Evolutionary conservation across 78 protist species (phyloP), one percentile per base, ranked within the genome.

Genomic region (Dictyostelium capitatum): DNA sequence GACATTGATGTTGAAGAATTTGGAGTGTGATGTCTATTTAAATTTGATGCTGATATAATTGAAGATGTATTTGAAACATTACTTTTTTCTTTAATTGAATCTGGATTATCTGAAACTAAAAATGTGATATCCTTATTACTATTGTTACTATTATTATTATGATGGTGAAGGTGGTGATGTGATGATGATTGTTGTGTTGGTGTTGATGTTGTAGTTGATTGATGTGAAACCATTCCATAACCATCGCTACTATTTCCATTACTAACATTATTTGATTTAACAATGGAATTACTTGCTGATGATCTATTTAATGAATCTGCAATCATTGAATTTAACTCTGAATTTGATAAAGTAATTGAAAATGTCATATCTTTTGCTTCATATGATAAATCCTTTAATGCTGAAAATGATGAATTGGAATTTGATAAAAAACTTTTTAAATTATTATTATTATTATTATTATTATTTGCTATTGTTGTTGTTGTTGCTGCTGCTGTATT

Each of bases 41-140:
- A 65, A 50, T 56, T 83, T 43, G 91, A 85, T 0, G 93, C 50
- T 0, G 84, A 73, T n/a, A 79, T 32, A 14, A 43, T 46, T 11
- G 93, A 74, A 0, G 93, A 83, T 7, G 91, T 41, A 56, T 69
- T 74, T 12, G 93, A 87, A 20, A 74, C 37, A 9, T 57, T 87
- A 46, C 83, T 75, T 25, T 87, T 87, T 23, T 87, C 93, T 23
- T 65, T 74, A 8, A 64, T 4, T 3, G 87, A 62, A 20, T 87
- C 93, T 20, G 67, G 83, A 17, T 87, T 77, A 25, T 37, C 41
- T 46, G 78, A 41, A 28, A 51, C 48, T 3, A 87, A 41, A 77
- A 87, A 87, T 9, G 93, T 78, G 0, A 77, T 48, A 64, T 87
- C 93, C 43, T 87, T 87, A 19, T 64, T 47, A 46, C 59, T 28